Evolutionary conservation across 1,284 basidiomycete species (phyloP).

Genomic region (Cutaneotrichosporon dermatis): DNA sequence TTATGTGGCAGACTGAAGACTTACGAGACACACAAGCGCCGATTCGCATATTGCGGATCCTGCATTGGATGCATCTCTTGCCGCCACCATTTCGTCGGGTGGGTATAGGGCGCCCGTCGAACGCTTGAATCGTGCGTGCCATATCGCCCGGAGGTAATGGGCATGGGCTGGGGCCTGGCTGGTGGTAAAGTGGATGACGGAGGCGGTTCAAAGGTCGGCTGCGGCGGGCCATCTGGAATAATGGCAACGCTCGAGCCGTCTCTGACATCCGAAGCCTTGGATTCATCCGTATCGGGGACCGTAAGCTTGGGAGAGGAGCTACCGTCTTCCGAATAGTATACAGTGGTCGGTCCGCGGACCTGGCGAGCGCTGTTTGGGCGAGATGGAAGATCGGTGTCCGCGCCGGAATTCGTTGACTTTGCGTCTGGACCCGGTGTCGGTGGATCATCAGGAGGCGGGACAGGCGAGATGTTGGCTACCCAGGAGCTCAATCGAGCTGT

Average conservation of each 20-base stretch:
- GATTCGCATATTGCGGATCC: constrained; percentile 23
- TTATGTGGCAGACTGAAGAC: constrained; percentile 14
- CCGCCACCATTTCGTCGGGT: constrained; percentile 24
- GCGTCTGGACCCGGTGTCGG: background rate
- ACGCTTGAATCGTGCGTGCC: too few relatives aligned
- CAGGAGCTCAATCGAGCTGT: too few relatives aligned
- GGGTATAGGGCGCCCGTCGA: background rate
- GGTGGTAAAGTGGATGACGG: too few relatives aligned
- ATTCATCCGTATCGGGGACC: too few relatives aligned
- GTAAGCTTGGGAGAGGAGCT: background rate
- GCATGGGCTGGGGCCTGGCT: too few relatives aligned
- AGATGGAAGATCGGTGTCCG: constrained; percentile 1
- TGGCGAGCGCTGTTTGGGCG: constrained; percentile 14
- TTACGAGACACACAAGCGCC: constrained; percentile 28
- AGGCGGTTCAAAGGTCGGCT: too few relatives aligned
- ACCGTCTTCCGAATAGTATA: constrained; percentile 20
- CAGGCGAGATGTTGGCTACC: too few relatives aligned
- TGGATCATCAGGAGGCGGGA: background rate
- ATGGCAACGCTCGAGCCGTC: too few relatives aligned
- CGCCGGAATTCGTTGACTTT: background rate
- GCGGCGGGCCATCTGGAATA: too few relatives aligned
- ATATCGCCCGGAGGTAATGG: too few relatives aligned
- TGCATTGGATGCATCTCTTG: constrained; percentile 27
- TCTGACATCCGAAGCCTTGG: too few relatives aligned
- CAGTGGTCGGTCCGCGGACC: background rate